Evolutionary conservation across 1,139 yeast species (phyloP), one percentile per base, ranked within the genome.

Genomic region (Yamadazyma atmosphaerica): DNA sequence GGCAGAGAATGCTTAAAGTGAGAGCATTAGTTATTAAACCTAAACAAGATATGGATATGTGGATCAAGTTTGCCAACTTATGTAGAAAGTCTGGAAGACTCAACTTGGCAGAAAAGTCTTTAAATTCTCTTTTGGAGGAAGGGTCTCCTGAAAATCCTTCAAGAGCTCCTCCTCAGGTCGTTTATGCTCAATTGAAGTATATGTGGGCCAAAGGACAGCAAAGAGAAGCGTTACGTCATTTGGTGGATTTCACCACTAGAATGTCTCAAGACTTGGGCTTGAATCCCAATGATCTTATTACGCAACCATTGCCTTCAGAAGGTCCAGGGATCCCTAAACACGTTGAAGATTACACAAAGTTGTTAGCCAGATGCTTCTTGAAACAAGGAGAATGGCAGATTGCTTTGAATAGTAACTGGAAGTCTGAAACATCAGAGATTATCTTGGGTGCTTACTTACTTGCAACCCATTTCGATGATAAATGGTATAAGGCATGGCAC

Each of bases 401-500:
- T 42, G 84, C 87, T 0, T 65, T 90, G 50, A 82, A 83, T 44
- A 77, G 73, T 37, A 79, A 79, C 44, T 90, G 97, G 96, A 77
- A 89, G 54, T 76, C 81, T 14, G 95, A 86, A 47, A 81, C 89
- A 0, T 79, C 86, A 3, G 87, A 84, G 34, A 77, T 79, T 5
- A 88, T 94, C 46, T 68, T 94, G 45, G 96, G 97, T 10, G 90
- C 98, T 0, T 94, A 88, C 58, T 68, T 90, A 42, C 72, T 92
- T 48, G 98, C 98, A 0, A 92, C 98, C 0, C 96, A 90, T 58
- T 92, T 92, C 60, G 98, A 92, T 57, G 74, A 78, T 34, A 77
- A 79, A 32, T 94, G 98, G 97, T 94, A 94, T 57, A 92, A 94
- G 55, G 98, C 98, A 16, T 94, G 98, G 98, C 99, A 94, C 56